These are phyloP conservation scores for Sphagnum tenellum DNA, from an alignment of 225 moss, liverwort and hornwort species.

Conservation along the genomic window DNA sequence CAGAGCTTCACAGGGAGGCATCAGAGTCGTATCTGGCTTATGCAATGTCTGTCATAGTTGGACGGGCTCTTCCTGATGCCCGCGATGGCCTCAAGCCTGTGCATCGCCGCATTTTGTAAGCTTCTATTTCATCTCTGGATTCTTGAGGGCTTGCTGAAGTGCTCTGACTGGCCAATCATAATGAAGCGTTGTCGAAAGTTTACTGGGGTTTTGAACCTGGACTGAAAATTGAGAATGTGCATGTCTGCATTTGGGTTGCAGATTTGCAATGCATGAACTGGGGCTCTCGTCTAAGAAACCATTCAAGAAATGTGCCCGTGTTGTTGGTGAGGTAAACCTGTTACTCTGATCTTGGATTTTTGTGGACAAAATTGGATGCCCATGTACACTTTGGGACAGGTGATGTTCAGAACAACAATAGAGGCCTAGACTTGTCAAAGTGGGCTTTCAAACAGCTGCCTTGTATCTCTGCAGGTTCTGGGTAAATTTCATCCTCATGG, in stretches of 20 bases:
- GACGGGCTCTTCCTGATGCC: slow-evolving; percentile 91
- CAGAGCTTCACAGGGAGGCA: slow-evolving; percentile 85
- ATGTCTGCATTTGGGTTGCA: slow-evolving; percentile 20
- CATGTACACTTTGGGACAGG: too few species aligned
- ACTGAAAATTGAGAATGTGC: too few species aligned
- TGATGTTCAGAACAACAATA: too few species aligned
- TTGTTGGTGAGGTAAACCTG: slow-evolving; percentile 84
- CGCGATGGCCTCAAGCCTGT: slow-evolving; percentile 97
- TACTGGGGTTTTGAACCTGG: too few species aligned
- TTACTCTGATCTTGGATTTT: too few species aligned
- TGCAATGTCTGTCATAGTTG: slow-evolving; percentile 96
- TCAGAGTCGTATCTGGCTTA: slow-evolving; percentile 91
- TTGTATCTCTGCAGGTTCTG: slow-evolving; percentile 82
- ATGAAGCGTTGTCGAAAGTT: too few species aligned
- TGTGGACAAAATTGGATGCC: too few species aligned
- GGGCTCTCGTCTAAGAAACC: slow-evolving; percentile 85
- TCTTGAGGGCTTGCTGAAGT: too few species aligned
- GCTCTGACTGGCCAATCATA: too few species aligned
- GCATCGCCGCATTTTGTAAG: slow-evolving; percentile 93
- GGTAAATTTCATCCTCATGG: slow-evolving; percentile 99
- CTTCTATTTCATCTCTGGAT: too few species aligned
- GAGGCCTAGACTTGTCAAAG: too few species aligned
- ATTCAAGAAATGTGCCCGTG: slow-evolving; percentile 96
- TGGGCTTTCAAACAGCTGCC: too few species aligned
- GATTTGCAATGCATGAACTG: slow-evolving; percentile 96